Percentiles rank a stretch among this genome's conserved stretches.
Conservation (phyloP, 2,329 filamentous ascomycete genomes). For the Claviceps paspali region DNA sequence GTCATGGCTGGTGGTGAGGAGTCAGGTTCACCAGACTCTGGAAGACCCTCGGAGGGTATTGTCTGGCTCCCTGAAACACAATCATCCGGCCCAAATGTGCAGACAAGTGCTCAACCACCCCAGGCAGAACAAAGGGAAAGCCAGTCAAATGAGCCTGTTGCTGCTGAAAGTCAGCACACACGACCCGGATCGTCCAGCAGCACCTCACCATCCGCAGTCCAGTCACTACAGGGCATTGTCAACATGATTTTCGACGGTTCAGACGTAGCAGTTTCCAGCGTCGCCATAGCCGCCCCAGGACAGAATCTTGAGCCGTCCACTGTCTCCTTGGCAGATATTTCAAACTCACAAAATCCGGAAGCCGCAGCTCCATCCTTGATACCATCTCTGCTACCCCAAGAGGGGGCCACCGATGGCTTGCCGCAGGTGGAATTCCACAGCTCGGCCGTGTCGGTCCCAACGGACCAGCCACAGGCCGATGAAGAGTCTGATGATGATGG, state of each 20-base stretch:
- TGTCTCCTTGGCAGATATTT: conserved; percentile 24
- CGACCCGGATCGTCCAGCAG: conserved; percentile 1
- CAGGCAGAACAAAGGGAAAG: neutral
- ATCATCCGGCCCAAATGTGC: neutral
- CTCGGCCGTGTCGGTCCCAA: conserved; percentile 12
- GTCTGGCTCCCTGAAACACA: neutral
- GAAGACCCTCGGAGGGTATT: neutral
- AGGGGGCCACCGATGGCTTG: conserved; percentile 7
- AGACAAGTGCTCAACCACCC: neutral
- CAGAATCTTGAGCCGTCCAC: conserved; percentile 15
- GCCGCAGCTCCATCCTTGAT: conserved; percentile 10
- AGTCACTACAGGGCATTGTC: conserved; percentile 10
- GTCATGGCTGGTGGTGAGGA: conserved; percentile 1
- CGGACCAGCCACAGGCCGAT: conserved; percentile 13
- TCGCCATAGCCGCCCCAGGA: conserved; percentile 10
- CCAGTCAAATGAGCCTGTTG: neutral
- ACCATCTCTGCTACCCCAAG: conserved; percentile 9
- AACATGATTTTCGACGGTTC: conserved; percentile 9
- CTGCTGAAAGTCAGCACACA: conserved; percentile 1
- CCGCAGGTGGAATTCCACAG: conserved; percentile 7
- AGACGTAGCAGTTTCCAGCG: conserved; percentile 7
- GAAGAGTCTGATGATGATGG: conserved; percentile 11
- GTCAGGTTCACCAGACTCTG: neutral
- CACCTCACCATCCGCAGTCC: conserved; percentile 9
- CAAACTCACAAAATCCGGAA: conserved; percentile 13